phyloP scores from a whole-genome alignment of 208 protist species.

The Acanthamoeba castellanii region DNA sequence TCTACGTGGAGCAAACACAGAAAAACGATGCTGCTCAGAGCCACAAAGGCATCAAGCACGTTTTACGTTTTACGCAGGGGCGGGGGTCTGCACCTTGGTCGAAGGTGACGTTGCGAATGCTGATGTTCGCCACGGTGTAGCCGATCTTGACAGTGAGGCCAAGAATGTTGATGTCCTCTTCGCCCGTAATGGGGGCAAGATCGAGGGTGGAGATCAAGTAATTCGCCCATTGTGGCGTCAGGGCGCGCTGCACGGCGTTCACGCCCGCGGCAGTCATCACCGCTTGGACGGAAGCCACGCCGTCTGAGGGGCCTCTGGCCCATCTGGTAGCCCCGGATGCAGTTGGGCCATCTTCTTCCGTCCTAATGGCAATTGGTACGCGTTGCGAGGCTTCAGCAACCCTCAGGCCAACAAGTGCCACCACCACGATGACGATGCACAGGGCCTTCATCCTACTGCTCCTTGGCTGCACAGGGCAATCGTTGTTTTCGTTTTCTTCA shows the following conservation, averaged over 20 bases:
- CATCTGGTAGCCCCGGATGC: too few species aligned
- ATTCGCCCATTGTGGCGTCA: background rate
- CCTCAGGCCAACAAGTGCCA: background rate
- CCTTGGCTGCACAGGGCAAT: too few species aligned
- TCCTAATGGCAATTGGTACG: background rate
- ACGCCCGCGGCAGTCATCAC: background rate
- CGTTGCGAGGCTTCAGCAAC: background rate
- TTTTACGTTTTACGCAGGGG: background rate
- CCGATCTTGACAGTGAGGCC: background rate
- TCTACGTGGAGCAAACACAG: background rate
- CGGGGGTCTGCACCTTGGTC: background rate
- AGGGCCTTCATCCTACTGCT: background rate
- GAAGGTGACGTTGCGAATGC: conserved; percentile 18
- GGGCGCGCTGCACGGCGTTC: background rate
- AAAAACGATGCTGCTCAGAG: background rate
- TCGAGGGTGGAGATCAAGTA: background rate
- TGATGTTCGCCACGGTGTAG: conserved; percentile 22
- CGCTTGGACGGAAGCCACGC: background rate
- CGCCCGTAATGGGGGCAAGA: background rate
- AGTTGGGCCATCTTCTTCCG: background rate
- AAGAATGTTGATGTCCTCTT: background rate
- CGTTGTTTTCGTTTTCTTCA: too few species aligned
- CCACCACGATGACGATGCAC: background rate
- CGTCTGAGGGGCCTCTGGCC: background rate
- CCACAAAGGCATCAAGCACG: background rate